These are phyloP conservation scores for Poa pratensis DNA, from an alignment of 176 grass and related monocot genomes.

Conservation along the genomic window DNA sequence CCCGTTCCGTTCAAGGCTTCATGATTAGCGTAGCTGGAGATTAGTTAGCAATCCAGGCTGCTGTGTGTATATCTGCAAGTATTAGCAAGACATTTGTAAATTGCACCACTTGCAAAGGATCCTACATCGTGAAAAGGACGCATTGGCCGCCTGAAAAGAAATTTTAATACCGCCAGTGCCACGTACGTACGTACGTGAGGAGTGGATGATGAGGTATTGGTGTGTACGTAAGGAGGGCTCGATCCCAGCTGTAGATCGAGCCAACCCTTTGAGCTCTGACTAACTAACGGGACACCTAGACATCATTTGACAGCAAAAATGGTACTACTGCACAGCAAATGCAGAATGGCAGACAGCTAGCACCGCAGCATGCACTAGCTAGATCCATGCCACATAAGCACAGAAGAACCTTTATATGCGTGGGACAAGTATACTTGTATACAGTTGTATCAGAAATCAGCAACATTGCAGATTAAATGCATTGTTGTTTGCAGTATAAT, in stretches of 20 bases:
- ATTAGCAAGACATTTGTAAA: neutral
- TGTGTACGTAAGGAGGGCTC: neutral
- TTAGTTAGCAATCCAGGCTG: neutral
- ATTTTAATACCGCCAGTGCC: constrained; percentile 7
- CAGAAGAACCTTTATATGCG: neutral
- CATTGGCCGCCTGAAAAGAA: neutral
- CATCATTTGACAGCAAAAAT: neutral
- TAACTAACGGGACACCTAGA: neutral
- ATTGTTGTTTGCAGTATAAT: neutral
- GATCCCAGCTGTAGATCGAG: neutral
- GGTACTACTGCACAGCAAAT: neutral
- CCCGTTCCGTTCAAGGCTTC: too few species aligned
- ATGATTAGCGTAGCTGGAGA: neutral
- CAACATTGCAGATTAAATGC: neutral
- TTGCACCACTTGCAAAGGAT: neutral
- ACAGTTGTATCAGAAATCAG: neutral
- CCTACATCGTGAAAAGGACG: neutral
- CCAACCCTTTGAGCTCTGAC: neutral
- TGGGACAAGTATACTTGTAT: neutral
- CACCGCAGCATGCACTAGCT: neutral
- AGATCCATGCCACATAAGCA: neutral
- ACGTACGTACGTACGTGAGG: neutral
- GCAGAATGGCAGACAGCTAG: neutral
- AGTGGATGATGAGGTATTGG: neutral
- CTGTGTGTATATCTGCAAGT: neutral